These are phyloP conservation scores for Waltergamsia citrina DNA, from an alignment of 2,329 filamentous ascomycete species.

Conservation along the genomic window DNA sequence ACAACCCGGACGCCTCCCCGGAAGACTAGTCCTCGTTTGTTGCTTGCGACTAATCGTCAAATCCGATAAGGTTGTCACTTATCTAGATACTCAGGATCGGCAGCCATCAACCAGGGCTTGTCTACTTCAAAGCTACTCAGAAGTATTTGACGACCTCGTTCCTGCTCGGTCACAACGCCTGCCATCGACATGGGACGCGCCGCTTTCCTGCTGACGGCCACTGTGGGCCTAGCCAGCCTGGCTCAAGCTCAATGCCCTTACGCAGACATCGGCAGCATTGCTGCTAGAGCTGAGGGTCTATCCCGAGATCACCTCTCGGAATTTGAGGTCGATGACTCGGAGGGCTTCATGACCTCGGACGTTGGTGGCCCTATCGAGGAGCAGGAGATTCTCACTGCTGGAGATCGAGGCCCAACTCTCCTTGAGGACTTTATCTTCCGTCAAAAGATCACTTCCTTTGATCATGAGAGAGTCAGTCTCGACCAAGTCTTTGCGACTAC, in stretches of 20 bases:
- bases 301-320: constrained; percentile 20
- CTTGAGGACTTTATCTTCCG: constrained; percentile 66
- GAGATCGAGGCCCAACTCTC: constrained; percentile 55
- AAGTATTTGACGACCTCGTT: too few species aligned
- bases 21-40: too few species aligned
- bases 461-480: constrained; percentile 52
- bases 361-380: constrained; percentile 60
- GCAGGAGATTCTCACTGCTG: constrained; percentile 57
- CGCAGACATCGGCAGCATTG: constrained; percentile 16
- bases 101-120: too few species aligned
- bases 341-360: constrained; percentile 53
- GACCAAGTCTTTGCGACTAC: too few species aligned
- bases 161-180: not conserved
- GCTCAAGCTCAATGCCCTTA: constrained; percentile 22
- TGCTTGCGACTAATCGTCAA: too few species aligned
- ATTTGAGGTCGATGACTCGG: constrained; percentile 41
- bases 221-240: constrained; percentile 15
- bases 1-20: too few species aligned
- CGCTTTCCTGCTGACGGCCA: constrained; percentile 13
- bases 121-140: too few species aligned
- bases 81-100: too few species aligned
- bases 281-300: constrained; percentile 12
- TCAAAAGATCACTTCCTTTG: constrained; percentile 63
- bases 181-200: constrained; percentile 14
- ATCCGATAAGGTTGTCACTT: too few species aligned